These are phyloP conservation scores for Pulveroboletus sp. DNA, from an alignment of 768 basidiomycete species.

Conservation along the genomic window DNA sequence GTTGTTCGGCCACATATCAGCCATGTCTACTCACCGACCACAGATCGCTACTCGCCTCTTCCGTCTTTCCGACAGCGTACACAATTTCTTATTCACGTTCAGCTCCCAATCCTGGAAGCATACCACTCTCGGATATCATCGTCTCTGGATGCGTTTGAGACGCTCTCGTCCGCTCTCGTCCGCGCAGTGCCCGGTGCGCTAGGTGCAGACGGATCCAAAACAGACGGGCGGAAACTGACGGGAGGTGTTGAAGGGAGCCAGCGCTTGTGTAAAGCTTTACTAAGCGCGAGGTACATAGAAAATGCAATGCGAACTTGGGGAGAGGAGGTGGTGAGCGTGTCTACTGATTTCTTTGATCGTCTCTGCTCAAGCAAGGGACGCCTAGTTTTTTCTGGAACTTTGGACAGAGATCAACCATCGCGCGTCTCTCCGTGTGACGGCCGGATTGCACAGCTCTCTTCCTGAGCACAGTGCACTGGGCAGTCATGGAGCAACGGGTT, in stretches of 20 bases:
- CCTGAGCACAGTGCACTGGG: slow-evolving; percentile 37
- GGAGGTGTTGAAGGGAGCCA: slow-evolving; percentile 80
- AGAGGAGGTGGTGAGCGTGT: slow-evolving; percentile 74
- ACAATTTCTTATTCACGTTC: slow-evolving; percentile 79
- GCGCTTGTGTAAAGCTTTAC: slow-evolving; percentile 77
- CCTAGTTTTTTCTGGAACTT: slow-evolving; percentile 87
- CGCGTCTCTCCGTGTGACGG: slow-evolving; percentile 52
- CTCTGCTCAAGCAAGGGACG: slow-evolving; percentile 2
- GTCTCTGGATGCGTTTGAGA: slow-evolving; percentile 92
- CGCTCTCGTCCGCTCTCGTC: slow-evolving; percentile 79
- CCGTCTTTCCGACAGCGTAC: slow-evolving; percentile 73
- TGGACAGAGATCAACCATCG: slow-evolving; percentile 73
- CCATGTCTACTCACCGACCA: not conserved
- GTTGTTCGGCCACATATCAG: not conserved
- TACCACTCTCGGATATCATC: slow-evolving; percentile 76
- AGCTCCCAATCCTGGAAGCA: slow-evolving; percentile 75
- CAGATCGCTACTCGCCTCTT: slow-evolving; percentile 88
- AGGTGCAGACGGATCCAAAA: slow-evolving; percentile 40
- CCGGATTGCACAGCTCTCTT: slow-evolving; percentile 44
- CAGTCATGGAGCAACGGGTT: slow-evolving; percentile 28
- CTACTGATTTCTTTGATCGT: not conserved
- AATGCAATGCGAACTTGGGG: slow-evolving; percentile 75
- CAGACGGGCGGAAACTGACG: slow-evolving; percentile 63
- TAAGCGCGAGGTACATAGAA: slow-evolving; percentile 75
- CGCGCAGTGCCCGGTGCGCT: slow-evolving; percentile 92